A percentile compares a stretch with the other conserved stretches of the same genome.
These are phyloP conservation scores for Nasturtium officinale DNA, from an alignment of 345 rosid genomes.

Conservation along the genomic window DNA sequence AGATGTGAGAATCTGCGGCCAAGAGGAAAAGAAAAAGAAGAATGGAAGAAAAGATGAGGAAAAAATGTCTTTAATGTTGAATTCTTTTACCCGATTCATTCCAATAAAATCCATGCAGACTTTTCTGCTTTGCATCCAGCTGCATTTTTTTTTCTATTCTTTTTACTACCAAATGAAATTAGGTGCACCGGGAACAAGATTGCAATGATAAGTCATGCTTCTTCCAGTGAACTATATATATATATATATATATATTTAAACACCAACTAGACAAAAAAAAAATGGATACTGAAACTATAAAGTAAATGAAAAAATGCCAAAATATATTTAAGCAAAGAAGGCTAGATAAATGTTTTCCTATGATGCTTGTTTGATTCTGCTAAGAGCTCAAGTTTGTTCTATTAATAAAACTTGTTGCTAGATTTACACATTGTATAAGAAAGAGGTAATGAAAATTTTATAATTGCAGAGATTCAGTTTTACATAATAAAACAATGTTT, in stretches of 20 bases:
- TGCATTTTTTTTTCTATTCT: not conserved
- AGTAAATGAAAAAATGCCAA: not conserved
- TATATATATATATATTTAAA: too few species aligned
- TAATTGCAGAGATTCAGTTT: not conserved
- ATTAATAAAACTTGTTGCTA: conserved; percentile 4
- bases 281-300: not conserved
- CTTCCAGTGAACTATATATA: not conserved
- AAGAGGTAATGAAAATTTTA: not conserved
- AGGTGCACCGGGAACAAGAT: not conserved
- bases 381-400: conserved; percentile 22
- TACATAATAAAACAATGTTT: conserved; percentile 16
- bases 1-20: conserved; percentile 22
- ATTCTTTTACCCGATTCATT: conserved; percentile 35
- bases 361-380: conserved; percentile 9
- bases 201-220: conserved; percentile 20
- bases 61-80: conserved; percentile 21
- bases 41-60: conserved; percentile 9
- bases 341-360: not conserved
- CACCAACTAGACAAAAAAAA: conserved; percentile 1
- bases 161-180: conserved; percentile 11
- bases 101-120: conserved; percentile 35
- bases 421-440: conserved; percentile 26
- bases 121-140: not conserved
- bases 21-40: conserved; percentile 17
- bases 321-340: not conserved